Percentiles rank a stretch among this genome's conserved stretches.
These are phyloP conservation scores for Hansenula lynferdii DNA, from an alignment of 1,139 yeast species.

Conservation along the genomic window DNA sequence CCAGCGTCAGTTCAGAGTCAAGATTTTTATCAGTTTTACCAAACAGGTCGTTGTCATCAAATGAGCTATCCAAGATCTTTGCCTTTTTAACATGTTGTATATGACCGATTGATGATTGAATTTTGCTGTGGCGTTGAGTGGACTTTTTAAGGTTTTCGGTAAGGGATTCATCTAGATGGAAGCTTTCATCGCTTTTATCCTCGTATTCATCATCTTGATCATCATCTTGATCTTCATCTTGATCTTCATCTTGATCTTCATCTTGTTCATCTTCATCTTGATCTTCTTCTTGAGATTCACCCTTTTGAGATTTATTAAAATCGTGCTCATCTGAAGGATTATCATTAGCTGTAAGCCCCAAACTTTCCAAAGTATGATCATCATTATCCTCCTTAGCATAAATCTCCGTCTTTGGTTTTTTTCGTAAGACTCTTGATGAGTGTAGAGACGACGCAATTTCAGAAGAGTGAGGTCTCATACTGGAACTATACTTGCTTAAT, in stretches of 20 bases:
- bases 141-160: no score
- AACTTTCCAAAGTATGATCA: no score
- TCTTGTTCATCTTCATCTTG: no score
- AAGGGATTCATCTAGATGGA: no score
- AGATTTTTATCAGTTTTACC: conserved; percentile 9
- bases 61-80: conserved; percentile 20
- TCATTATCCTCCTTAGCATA: neutral
- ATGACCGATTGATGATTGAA: no score
- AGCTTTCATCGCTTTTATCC: conserved; percentile 17
- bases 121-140: no score
- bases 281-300: no score
- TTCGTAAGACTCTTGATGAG: neutral
- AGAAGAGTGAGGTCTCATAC: neutral
- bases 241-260: conserved; percentile 1
- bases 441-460: neutral
- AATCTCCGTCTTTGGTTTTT: neutral
- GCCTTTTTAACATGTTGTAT: no score
- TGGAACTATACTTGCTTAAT: no score
- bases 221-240: neutral
- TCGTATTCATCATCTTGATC: no score
- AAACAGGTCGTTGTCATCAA: conserved; percentile 15
- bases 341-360: neutral
- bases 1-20: conserved; percentile 1
- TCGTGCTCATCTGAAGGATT: no score
- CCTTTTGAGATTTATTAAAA: no score